Base-by-base conservation (phyloP, 2,329 filamentous ascomycete genomes). In the Neobulgaria alba region DNA sequence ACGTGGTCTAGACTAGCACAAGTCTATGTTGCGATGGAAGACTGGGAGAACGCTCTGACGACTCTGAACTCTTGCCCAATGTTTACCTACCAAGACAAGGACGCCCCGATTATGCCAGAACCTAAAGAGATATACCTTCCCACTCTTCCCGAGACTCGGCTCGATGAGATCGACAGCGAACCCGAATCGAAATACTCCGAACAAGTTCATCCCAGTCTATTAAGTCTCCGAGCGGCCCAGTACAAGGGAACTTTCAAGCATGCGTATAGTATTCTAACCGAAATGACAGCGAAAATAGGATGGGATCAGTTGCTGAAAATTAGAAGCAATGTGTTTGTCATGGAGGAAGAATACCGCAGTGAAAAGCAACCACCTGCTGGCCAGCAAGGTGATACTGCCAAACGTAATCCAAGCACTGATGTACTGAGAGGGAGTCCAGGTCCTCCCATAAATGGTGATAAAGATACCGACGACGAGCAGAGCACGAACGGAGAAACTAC, bases 31-130 rank as follows among this genome's bases (percentile, higher is more conserved):
- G 77, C 82, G 36, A 77, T 94, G 65, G 92, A 98, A 61, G 86
- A 94, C 59, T 98, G 92, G 88, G 92, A 96, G 58, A 79, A 96
- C 52, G 92, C 92, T 1, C 73, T 98, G 17, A 80, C 94, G 4
- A 96, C 92, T 3, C 73, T 98, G 38, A 98, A 98, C 66, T 98
- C 92, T 14, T 98, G 92, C 62, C 92, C 92, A 7, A 98, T 98
- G 92, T 98, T 98, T 63, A 98, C 92, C 5, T 96, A 98, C 63
- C 92, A 96, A 63, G 92, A 98, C 64, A 96, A 95, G 63, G 92
- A 98, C 61, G 83, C 88, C 4, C 92, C 92, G 3, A 67, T 92
- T 45, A 90, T 96, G 83, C 92, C 92, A 1, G 88, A 95, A 57
- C 89, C 92, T 0, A 82, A 84, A 54, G 85, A 88, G 41, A 84